phyloP scores from a whole-genome alignment of 169 alveolate genomes.

The Plasmodium malariae region DNA sequence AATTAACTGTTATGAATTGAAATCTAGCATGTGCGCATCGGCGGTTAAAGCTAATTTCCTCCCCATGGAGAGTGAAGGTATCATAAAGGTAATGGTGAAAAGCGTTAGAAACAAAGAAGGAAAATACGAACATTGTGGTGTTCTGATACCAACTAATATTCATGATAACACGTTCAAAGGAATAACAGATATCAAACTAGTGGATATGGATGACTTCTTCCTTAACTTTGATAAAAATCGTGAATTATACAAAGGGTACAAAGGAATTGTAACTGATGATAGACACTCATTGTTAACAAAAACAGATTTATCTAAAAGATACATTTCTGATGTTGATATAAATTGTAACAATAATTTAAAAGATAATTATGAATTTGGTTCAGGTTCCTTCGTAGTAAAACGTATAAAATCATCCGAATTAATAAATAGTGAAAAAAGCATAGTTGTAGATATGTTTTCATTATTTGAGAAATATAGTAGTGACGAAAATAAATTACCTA shows the following conservation, averaged over 20 bases:
- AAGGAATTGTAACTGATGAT: conserved; percentile 76
- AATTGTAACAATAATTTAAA: conserved; percentile 45
- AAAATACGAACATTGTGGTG: conserved; percentile 41
- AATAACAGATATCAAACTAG: conserved; percentile 69
- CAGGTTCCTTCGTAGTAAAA: conserved; percentile 60
- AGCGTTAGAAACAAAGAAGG: conserved; percentile 22
- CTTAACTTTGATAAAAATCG: conserved; percentile 36
- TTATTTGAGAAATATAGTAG: conserved; percentile 51
- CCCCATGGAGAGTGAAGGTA: conserved; percentile 31
- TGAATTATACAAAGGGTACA: conserved; percentile 56
- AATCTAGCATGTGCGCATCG: conserved; percentile 48
- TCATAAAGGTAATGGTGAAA: conserved; percentile 33
- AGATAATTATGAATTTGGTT: conserved; percentile 55
- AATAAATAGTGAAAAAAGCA: not conserved
- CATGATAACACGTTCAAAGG: conserved; percentile 50
- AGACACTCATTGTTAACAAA: conserved; percentile 52
- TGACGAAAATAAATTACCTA: conserved; percentile 4
- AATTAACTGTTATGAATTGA: conserved; percentile 18
- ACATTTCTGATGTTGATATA: conserved; percentile 65
- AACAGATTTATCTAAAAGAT: conserved; percentile 55
- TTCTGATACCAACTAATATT: conserved; percentile 31
- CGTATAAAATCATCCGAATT: conserved; percentile 44
- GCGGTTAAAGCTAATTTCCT: conserved; percentile 40
- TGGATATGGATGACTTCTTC: conserved; percentile 75
- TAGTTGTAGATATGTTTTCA: conserved; percentile 62